Evolutionary conservation across 1,284 basidiomycete species (phyloP).

Genomic region (Ustanciosporium gigantosporum): DNA sequence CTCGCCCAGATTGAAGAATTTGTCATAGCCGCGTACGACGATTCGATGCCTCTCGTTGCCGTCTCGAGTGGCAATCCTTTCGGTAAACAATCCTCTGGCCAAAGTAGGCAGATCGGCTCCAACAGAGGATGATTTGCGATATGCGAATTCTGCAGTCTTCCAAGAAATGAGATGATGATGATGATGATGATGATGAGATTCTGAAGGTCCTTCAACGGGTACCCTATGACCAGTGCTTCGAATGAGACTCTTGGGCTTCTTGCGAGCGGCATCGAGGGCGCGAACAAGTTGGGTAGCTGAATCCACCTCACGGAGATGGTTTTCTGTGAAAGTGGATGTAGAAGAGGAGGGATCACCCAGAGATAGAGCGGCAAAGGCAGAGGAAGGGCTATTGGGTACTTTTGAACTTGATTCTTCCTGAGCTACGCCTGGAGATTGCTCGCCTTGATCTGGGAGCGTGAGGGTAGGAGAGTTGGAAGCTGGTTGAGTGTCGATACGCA

Average conservation of each 20-base stretch:
- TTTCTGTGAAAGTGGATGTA: constrained; percentile 3
- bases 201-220: not conserved
- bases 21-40: constrained; percentile 91
- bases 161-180: constrained; percentile 39
- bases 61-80: constrained; percentile 26
- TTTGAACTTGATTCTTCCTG: not conserved
- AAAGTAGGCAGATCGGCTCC: constrained; percentile 53
- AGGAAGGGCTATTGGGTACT: constrained; percentile 26
- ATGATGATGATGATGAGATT: too few species aligned
- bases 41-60: constrained; percentile 68
- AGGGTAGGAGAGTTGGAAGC: too few species aligned
- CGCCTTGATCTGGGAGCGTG: not conserved
- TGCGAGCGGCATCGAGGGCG: constrained; percentile 20
- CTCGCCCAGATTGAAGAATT: constrained; percentile 97
- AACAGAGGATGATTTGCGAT: constrained; percentile 49
- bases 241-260: constrained; percentile 35
- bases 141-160: constrained; percentile 58
- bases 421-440: not conserved
- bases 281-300: constrained; percentile 21
- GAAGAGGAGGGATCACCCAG: constrained; percentile 9
- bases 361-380: constrained; percentile 25
- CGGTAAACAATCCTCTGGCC: constrained; percentile 57
- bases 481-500: too few species aligned
- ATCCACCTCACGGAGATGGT: constrained; percentile 9
- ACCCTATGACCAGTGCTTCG: constrained; percentile 31